Conservation (phyloP, 148 eudicot species). For the Rhododendron ovatum region DNA sequence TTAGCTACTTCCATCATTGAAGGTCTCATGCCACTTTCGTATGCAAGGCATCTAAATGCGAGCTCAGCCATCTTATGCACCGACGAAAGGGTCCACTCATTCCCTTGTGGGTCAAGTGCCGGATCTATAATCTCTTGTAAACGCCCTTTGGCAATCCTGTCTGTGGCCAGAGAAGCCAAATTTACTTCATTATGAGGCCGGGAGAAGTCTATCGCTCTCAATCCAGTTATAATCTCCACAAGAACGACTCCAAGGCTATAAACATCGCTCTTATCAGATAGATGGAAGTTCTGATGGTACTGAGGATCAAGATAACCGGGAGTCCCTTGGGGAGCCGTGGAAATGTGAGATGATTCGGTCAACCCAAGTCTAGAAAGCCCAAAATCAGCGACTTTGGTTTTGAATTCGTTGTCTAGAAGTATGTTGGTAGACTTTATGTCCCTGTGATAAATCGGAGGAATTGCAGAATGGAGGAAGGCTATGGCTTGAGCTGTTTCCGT, state of each 20-base stretch:
- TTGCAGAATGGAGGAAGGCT: conserved; percentile 33
- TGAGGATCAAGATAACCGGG: conserved; percentile 41
- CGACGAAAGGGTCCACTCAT: conserved; percentile 25
- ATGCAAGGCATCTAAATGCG: conserved; percentile 53
- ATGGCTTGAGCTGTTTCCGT: conserved; percentile 32
- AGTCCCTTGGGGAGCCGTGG: conserved; percentile 45
- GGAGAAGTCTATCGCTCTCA: conserved; percentile 29
- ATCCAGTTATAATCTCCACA: conserved; percentile 31
- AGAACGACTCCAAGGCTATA: conserved; percentile 47
- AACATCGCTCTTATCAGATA: conserved; percentile 37
- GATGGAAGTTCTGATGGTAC: conserved; percentile 25
- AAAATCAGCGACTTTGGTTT: conserved; percentile 38
- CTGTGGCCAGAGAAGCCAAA: conserved; percentile 38
- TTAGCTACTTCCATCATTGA: conserved; percentile 41
- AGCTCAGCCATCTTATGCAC: conserved; percentile 45
- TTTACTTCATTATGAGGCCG: conserved; percentile 26
- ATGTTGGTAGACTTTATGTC: conserved; percentile 38
- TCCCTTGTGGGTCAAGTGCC: conserved; percentile 20
- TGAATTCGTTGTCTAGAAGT: conserved; percentile 32
- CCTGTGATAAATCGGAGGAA: conserved; percentile 39
- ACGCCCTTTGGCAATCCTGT: conserved; percentile 35
- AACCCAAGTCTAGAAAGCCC: conserved; percentile 34
- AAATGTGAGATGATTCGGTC: conserved; percentile 32
- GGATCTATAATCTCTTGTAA: conserved; percentile 45
- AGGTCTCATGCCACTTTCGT: conserved; percentile 49